These are phyloP conservation scores for Stellera chamaejasme DNA, from an alignment of 345 rosid genomes.

Conservation along the genomic window DNA sequence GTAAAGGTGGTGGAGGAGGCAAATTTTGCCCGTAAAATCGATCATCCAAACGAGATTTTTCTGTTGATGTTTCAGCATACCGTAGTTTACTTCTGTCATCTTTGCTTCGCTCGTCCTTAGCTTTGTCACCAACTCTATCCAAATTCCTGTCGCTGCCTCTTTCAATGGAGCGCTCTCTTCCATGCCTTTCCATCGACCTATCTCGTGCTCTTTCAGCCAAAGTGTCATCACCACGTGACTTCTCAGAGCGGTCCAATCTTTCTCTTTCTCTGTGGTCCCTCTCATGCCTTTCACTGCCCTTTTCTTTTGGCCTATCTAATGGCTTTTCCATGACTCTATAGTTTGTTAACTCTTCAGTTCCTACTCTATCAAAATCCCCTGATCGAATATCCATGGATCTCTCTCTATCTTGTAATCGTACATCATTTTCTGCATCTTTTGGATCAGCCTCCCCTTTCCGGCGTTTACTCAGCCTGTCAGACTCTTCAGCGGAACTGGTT, in stretches of 20 bases:
- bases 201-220: constrained; percentile 58
- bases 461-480: constrained; percentile 78
- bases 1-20: constrained; percentile 98
- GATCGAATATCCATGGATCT: constrained; percentile 55
- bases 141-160: constrained; percentile 54
- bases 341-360: constrained; percentile 50
- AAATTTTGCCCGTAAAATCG: constrained; percentile 80
- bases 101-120: constrained; percentile 63
- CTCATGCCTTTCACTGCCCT: constrained; percentile 73
- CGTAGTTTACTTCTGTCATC: constrained; percentile 74
- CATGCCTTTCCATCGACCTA: constrained; percentile 82
- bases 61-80: constrained; percentile 46
- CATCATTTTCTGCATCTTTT: constrained; percentile 59
- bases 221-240: constrained; percentile 63
- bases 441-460: constrained; percentile 74
- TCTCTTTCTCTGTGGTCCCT: constrained; percentile 86
- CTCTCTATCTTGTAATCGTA: constrained; percentile 61
- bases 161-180: constrained; percentile 87
- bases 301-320: constrained; percentile 75
- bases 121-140: constrained; percentile 51
- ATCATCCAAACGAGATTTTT: constrained; percentile 66
- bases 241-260: constrained; percentile 64
- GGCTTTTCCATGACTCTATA: constrained; percentile 51
- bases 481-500: constrained; percentile 65
- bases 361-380: constrained; percentile 46